Percentiles rank a stretch among this genome's conserved stretches.
These are phyloP conservation scores for Suzukiozyma palmioleophila DNA, from an alignment of 1,139 yeast species.

Conservation along the genomic window DNA sequence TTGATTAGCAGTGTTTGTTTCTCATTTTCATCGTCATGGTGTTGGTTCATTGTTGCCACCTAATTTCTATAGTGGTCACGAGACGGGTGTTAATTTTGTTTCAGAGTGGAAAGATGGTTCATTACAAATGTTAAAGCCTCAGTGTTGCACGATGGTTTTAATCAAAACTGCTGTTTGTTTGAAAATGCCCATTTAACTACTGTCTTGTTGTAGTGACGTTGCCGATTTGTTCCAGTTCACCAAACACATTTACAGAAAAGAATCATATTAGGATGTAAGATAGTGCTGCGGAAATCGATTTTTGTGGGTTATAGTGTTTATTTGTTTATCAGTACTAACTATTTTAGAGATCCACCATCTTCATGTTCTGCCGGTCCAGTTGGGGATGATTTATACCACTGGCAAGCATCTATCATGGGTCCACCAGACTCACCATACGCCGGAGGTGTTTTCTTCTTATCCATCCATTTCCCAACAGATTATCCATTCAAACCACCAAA, in stretches of 20 bases:
- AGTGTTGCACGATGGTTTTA: too few relatives aligned
- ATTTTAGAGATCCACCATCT: conserved; percentile 89
- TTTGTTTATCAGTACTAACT: conserved; percentile 9
- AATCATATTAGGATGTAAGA: too few relatives aligned
- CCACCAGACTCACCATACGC: conserved; percentile 93
- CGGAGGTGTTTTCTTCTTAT: conserved; percentile 87
- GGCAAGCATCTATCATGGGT: conserved; percentile 98
- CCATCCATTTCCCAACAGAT: conserved; percentile 92
- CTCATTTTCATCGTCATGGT: background rate
- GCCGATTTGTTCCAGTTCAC: too few relatives aligned
- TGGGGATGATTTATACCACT: conserved; percentile 91
- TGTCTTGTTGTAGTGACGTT: too few relatives aligned
- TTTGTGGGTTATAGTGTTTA: background rate
- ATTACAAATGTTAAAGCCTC: too few relatives aligned
- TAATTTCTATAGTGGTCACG: conserved; percentile 1
- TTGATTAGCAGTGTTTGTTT: too few relatives aligned
- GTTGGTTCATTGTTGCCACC: conserved; percentile 2
- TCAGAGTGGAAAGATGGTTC: too few relatives aligned
- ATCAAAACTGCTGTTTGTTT: too few relatives aligned
- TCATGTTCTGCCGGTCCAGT: conserved; percentile 99
- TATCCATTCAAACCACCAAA: conserved; percentile 94
- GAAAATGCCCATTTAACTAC: too few relatives aligned
- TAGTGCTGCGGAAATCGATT: too few relatives aligned
- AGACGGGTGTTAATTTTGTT: background rate
- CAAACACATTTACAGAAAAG: too few relatives aligned